Evolutionary conservation across 1,139 yeast genomes (phyloP), one percentile per base, ranked within the genome.

Genomic region (Diutina catenulata): DNA sequence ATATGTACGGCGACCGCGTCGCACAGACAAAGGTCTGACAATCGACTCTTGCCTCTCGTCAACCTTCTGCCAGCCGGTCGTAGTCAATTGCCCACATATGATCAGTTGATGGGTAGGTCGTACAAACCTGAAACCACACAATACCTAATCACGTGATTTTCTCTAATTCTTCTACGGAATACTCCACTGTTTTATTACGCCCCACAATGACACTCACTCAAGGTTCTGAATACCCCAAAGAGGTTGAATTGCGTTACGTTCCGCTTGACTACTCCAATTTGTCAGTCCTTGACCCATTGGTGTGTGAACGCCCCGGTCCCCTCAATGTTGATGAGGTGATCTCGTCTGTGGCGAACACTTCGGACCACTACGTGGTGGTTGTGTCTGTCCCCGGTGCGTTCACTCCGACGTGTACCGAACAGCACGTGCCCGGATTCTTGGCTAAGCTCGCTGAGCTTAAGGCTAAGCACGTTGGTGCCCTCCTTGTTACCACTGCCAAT

Each of bases 341-440:
- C 43, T 62, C 64, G 52, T 41, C 38, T 11, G 42, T 42, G 37
- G 40, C 40, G 5, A 20, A 14, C 19, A n/a, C n/a, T n/a, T n/a
- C n/a, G 27, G 52, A 40, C 38, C 43, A 36, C 28, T 50, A 69
- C 47, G 70, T 82, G 35, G 75, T 82, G 33, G 66, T 84, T 49
- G 84, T 88, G 31, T 72, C 84, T 41, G 94, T 83, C 21, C 95
- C 95, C 44, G 94, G 94, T 46, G 94, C 95, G 19, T 86, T 84
- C 69, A 82, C 95, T 28, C 94, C 94, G 47, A 77, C 94, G 5
- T 86, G 95, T 62, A 76, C 91, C 27, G 82, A 76, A 46, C 64
- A 70, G 48, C 95, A 87, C 59, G 74, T 86, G 47, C 95, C 95
- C 21, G 83, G 77, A 14, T 83, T 68, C 59, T 60, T 86, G 43